A percentile compares a stretch with the other conserved stretches of the same genome.
Conservation (phyloP, 768 basidiomycete species). For the Boletus huronensis region DNA sequence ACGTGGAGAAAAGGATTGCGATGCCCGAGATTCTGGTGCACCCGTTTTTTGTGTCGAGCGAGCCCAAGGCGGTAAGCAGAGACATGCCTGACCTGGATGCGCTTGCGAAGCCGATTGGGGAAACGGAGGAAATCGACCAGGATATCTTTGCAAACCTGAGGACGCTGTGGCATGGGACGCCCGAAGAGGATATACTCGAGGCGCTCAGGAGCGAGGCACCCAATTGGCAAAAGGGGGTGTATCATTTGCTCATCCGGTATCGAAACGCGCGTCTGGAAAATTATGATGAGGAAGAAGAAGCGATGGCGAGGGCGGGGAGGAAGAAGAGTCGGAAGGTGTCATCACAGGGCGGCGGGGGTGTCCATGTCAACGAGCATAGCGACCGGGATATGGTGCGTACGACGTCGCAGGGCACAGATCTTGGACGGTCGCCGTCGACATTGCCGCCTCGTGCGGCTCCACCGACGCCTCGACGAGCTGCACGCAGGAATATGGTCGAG, state of each 20-base stretch:
- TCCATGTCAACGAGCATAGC: conserved; percentile 20
- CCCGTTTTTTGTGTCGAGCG: conserved; percentile 67
- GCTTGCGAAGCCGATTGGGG: conserved; percentile 66
- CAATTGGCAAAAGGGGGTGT: conserved; percentile 96
- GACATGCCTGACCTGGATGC: conserved; percentile 59
- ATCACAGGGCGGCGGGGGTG: conserved; percentile 24
- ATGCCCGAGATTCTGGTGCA: conserved; percentile 78
- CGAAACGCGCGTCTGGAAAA: conserved; percentile 70
- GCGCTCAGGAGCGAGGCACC: conserved; percentile 62
- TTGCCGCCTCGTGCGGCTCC: conserved; percentile 54
- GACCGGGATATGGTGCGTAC: conserved; percentile 21
- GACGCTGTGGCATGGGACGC: conserved; percentile 85
- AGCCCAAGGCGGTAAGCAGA: conserved; percentile 41
- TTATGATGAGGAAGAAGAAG: conserved; percentile 68
- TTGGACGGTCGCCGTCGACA: conserved; percentile 32
- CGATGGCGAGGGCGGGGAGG: conserved; percentile 31
- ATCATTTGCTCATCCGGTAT: conserved; percentile 85
- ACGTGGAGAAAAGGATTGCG: conserved; percentile 72
- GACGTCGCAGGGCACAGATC: conserved; percentile 24
- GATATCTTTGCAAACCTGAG: conserved; percentile 88
- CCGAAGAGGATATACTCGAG: conserved; percentile 69
- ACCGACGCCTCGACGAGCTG: conserved; percentile 61
- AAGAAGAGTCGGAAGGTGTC: conserved; percentile 36
- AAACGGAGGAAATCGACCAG: conserved; percentile 67
- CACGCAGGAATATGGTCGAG: conserved; percentile 28